Conservation (phyloP, 1,284 basidiomycete species). For the Ustilago sp. region DNA sequence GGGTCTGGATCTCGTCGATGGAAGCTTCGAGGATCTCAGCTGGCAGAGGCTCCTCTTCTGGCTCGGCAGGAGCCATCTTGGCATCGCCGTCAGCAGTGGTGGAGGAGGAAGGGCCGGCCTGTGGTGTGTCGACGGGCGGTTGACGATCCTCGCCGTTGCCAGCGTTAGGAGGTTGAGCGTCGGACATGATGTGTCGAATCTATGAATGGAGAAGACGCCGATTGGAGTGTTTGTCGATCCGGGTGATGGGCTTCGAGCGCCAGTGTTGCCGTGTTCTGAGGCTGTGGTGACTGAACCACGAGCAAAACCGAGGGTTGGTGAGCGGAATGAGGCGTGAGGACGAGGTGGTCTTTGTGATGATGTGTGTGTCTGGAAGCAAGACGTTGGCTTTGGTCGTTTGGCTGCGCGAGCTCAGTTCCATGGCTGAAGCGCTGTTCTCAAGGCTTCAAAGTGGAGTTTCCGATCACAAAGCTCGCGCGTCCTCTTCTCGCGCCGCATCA, state of each 20-base stretch:
- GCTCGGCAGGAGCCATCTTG: constrained; percentile 49
- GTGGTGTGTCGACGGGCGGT: constrained; percentile 17
- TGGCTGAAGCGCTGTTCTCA: constrained; percentile 19
- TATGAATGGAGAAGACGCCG: background rate
- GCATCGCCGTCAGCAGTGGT: constrained; percentile 42
- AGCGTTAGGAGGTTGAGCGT: constrained; percentile 37
- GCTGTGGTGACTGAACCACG: too few relatives aligned
- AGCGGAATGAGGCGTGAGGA: background rate
- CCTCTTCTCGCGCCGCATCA: constrained; percentile 12
- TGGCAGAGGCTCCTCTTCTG: constrained; percentile 53
- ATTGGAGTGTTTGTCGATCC: background rate
- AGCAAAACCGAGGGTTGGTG: too few relatives aligned
- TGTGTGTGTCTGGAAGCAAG: background rate
- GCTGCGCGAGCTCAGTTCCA: constrained; percentile 16
- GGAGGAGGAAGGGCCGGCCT: constrained; percentile 39
- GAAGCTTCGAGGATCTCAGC: constrained; percentile 64
- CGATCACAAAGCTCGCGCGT: constrained; percentile 49
- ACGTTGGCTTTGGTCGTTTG: constrained; percentile 5
- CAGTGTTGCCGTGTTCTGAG: too few relatives aligned
- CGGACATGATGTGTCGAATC: constrained; percentile 29
- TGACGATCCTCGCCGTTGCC: constrained; percentile 26
- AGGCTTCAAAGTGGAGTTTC: constrained; percentile 31
- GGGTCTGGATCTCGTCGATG: constrained; percentile 66
- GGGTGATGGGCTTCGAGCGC: too few relatives aligned
- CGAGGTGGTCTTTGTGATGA: background rate